Conservation (phyloP, 2,329 filamentous ascomycete species). For the Fusarium dlaminii region DNA sequence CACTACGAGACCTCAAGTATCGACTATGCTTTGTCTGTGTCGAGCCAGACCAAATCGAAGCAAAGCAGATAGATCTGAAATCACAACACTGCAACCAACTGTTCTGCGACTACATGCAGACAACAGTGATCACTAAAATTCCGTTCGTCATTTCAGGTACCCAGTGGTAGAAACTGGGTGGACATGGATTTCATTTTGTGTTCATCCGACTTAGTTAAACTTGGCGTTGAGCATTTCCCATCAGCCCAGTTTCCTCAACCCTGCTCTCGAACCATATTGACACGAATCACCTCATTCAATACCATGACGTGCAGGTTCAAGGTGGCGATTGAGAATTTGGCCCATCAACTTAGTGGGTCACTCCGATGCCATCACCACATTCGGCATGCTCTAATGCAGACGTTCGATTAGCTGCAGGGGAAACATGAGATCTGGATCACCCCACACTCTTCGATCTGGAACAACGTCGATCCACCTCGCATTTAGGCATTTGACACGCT, state of each 20-base stretch:
- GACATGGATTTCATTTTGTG: background rate
- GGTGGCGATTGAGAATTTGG: background rate
- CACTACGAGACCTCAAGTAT: background rate
- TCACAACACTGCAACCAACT: background rate
- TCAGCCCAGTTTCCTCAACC: constrained; percentile 14
- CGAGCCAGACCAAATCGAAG: constrained; percentile 3
- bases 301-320: background rate
- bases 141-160: background rate
- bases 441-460: constrained; percentile 37
- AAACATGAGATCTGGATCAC: constrained; percentile 32
- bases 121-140: background rate
- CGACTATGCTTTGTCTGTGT: background rate
- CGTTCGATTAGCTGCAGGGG: constrained; percentile 35
- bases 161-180: background rate
- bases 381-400: constrained; percentile 25
- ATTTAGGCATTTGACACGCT: background rate
- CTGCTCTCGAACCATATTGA: background rate
- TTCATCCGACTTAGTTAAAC: background rate
- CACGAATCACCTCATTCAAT: background rate
- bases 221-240: background rate
- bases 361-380: constrained; percentile 17
- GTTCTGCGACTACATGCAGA: background rate
- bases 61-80: background rate
- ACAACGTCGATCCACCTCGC: constrained; percentile 31
- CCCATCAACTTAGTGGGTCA: constrained; percentile 16